These are phyloP conservation scores for Penicillium fimorum DNA, from an alignment of 495 filamentous ascomycete genomes.

Conservation along the genomic window DNA sequence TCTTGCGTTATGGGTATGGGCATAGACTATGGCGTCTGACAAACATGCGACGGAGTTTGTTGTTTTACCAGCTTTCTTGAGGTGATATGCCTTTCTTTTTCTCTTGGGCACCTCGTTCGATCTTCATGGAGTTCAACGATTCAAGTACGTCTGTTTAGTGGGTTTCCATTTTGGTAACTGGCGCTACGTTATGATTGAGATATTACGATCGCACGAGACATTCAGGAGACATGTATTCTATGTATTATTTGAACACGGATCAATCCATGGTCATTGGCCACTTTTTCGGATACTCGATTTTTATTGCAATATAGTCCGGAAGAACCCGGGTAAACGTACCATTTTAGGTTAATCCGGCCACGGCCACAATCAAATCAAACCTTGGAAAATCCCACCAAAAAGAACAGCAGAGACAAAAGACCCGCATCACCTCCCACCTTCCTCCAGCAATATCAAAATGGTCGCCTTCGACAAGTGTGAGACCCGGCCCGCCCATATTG, in stretches of 20 bases:
- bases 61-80: conserved; percentile 12
- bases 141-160: conserved; percentile 5
- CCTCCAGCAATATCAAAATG: conserved; percentile 38
- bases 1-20: conserved; percentile 25
- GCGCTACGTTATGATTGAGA: conserved; percentile 12
- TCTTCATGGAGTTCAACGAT: conserved; percentile 6
- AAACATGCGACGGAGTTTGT: conserved; percentile 37
- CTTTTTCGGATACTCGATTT: not conserved
- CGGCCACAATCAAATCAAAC: conserved; percentile 41
- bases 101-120: conserved; percentile 21
- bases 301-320: conserved; percentile 19
- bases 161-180: not conserved
- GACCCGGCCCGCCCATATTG: conserved; percentile 82
- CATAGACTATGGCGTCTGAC: conserved; percentile 43
- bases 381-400: conserved; percentile 40
- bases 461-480: conserved; percentile 56
- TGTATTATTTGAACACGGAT: conserved; percentile 30
- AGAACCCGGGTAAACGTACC: conserved; percentile 27
- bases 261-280: conserved; percentile 1
- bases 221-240: conserved; percentile 33
- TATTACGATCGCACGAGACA: conserved; percentile 22
- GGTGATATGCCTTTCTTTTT: conserved; percentile 12
- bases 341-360: conserved; percentile 17
- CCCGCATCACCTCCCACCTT: conserved; percentile 29
- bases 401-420: conserved; percentile 27